Evolutionary conservation across 371 early-diverging fungal genomes (phyloP).

Genomic region (Rhizomucor miehei): DNA sequence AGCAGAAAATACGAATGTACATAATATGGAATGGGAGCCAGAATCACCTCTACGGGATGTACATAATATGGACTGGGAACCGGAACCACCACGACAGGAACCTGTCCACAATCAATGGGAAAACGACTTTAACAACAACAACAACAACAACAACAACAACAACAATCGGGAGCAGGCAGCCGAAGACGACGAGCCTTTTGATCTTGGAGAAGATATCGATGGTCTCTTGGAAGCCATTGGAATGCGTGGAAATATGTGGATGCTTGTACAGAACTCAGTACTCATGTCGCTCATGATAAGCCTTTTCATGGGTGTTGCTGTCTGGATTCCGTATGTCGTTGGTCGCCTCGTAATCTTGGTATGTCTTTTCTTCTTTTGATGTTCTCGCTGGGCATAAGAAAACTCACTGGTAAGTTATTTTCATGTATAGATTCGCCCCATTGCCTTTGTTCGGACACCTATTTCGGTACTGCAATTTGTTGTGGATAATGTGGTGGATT

Average conservation of each 20-base stretch:
- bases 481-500: constrained; percentile 59
- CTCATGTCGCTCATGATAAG: constrained; percentile 74
- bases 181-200: constrained; percentile 48
- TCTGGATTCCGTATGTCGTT: constrained; percentile 75
- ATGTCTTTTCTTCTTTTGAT: too few species aligned
- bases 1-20: not conserved
- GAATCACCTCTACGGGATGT: not conserved
- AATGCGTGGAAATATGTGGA: constrained; percentile 77
- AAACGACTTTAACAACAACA: not conserved
- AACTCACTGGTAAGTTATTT: constrained; percentile 5
- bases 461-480: constrained; percentile 39
- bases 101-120: constrained; percentile 12
- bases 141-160: constrained; percentile 18
- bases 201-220: constrained; percentile 70
- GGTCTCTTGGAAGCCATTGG: constrained; percentile 88
- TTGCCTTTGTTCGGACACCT: constrained; percentile 47
- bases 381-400: too few species aligned
- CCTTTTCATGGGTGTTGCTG: constrained; percentile 63
- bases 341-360: constrained; percentile 58
- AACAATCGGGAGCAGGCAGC: constrained; percentile 21
- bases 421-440: constrained; percentile 38
- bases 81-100: constrained; percentile 1
- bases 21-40: not conserved
- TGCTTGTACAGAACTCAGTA: constrained; percentile 75
- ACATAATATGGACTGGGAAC: not conserved